A percentile compares a stretch with the other conserved stretches of the same genome.
Evolutionary conservation across 257 asterid genomes (phyloP).

Genomic region (Asclepias syriaca): DNA sequence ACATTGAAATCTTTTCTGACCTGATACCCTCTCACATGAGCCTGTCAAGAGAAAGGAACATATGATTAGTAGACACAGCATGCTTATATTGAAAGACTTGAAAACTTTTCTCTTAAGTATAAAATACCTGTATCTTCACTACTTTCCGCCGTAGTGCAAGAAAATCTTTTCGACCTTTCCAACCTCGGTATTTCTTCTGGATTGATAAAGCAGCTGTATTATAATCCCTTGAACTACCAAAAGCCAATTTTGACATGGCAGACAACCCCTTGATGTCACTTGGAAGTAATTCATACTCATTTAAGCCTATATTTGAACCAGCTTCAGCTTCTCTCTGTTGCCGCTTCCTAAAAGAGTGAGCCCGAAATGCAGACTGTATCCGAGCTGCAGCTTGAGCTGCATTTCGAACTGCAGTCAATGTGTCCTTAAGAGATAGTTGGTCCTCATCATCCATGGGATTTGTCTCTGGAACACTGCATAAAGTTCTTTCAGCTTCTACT

Average conservation of each 20-base stretch:
- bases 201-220: constrained; percentile 81
- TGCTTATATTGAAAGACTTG: not conserved
- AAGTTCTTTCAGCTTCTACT: constrained; percentile 74
- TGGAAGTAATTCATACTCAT: constrained; percentile 40
- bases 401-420: constrained; percentile 79
- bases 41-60: constrained; percentile 37
- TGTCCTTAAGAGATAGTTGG: constrained; percentile 57
- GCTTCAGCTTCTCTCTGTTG: constrained; percentile 45
- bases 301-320: constrained; percentile 31
- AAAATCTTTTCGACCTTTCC: constrained; percentile 84
- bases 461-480: constrained; percentile 40
- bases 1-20: constrained; percentile 70
- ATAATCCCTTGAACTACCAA: constrained; percentile 51
- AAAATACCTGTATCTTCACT: constrained; percentile 82
- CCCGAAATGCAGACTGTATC: constrained; percentile 93
- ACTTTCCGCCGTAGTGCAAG: constrained; percentile 84
- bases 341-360: constrained; percentile 85
- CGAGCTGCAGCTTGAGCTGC: constrained; percentile 96
- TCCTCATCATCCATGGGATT: constrained; percentile 45
- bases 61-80: not conserved
- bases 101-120: not conserved
- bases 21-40: constrained; percentile 94
- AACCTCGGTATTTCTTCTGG: constrained; percentile 88
- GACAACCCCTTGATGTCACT: constrained; percentile 50
- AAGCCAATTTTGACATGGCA: constrained; percentile 63